Percentiles rank a stretch among this genome's conserved stretches.
Evolutionary conservation across 73 alveolate species (phyloP).

Genomic region (Paramecium biaurelia): DNA sequence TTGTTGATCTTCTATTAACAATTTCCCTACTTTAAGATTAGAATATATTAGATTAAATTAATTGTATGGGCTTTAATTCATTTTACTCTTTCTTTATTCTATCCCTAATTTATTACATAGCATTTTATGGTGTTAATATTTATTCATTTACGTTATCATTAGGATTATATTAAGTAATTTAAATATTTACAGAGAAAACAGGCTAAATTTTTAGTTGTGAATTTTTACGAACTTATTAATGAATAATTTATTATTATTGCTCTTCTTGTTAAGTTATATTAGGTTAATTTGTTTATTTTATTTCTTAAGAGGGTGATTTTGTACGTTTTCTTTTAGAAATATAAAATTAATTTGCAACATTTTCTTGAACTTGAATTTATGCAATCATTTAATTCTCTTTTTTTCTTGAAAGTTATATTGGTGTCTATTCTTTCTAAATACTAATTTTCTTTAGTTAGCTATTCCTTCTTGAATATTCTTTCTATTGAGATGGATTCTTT

Average conservation of each 20-base stretch:
- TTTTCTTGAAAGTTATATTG: background rate
- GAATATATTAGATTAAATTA: background rate
- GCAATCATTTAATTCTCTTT: background rate
- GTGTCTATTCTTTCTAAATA: background rate
- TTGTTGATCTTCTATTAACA: background rate
- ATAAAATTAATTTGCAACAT: background rate
- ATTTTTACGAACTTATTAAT: background rate
- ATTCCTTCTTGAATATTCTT: background rate
- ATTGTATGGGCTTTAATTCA: background rate
- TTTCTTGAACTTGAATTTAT: background rate
- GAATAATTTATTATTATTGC: background rate
- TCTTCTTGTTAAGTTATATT: background rate
- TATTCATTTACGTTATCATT: background rate
- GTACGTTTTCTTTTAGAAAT: background rate
- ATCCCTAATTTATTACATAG: background rate
- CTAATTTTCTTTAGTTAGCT: background rate
- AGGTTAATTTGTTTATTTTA: background rate
- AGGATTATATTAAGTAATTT: background rate
- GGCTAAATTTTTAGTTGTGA: background rate
- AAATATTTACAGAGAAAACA: background rate
- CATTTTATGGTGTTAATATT: background rate
- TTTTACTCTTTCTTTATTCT: background rate
- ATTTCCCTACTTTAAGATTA: background rate
- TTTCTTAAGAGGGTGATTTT: background rate
- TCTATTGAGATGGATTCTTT: background rate